These are phyloP conservation scores for Plenodomus biglobosus DNA, from an alignment of 2,329 filamentous ascomycete species.

Conservation along the genomic window DNA sequence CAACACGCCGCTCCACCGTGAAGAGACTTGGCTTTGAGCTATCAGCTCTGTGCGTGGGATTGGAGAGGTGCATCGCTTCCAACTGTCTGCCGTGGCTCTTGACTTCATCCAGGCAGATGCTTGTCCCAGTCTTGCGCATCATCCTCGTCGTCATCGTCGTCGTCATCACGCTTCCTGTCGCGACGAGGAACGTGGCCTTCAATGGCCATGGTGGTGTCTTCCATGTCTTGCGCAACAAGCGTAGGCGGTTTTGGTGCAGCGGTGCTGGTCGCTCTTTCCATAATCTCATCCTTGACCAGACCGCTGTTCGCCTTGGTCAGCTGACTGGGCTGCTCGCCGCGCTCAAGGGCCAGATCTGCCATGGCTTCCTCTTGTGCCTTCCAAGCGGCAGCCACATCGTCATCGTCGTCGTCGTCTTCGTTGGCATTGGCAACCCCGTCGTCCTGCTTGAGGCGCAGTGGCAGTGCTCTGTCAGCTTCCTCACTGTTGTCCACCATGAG, in stretches of 20 bases:
- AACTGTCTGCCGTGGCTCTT: not conserved
- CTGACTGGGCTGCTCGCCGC: constrained; percentile 45
- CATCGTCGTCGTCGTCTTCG: too few species aligned
- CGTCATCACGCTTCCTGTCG: constrained; percentile 16
- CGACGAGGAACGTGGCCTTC: constrained; percentile 42
- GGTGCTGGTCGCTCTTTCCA: constrained; percentile 26
- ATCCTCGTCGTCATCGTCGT: constrained; percentile 26
- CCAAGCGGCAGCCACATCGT: constrained; percentile 38
- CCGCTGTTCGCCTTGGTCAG: constrained; percentile 36
- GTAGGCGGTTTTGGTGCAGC: constrained; percentile 31
- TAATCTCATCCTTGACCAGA: constrained; percentile 36
- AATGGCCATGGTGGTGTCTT: constrained; percentile 38
- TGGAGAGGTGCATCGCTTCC: too few species aligned
- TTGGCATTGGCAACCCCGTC: constrained; percentile 7
- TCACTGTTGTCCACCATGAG: constrained; percentile 43
- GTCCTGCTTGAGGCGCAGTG: constrained; percentile 32
- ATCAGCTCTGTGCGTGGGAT: too few species aligned
- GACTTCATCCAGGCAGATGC: constrained; percentile 29
- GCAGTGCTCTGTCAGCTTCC: constrained; percentile 30
- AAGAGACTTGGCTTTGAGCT: not conserved
- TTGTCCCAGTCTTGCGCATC: constrained; percentile 41
- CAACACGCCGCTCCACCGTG: too few species aligned
- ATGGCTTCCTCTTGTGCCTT: constrained; percentile 38
- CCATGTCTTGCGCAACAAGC: constrained; percentile 15
- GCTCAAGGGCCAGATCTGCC: constrained; percentile 48